Evolutionary conservation across 257 asterid genomes (phyloP).

Genomic region (Nicotiana tomentosiformis): DNA sequence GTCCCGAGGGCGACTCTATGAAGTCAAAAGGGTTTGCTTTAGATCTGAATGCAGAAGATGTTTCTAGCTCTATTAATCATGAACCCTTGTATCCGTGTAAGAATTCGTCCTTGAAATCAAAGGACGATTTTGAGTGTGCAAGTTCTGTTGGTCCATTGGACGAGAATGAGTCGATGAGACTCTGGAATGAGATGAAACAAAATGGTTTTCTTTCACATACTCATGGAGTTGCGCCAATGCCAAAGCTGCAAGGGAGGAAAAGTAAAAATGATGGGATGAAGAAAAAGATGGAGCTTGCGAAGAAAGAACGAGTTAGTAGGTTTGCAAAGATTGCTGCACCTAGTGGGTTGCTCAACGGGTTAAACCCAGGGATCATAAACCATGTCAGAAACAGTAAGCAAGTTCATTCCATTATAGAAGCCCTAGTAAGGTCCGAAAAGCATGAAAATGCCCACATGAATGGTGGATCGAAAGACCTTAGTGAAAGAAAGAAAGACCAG

Average conservation of each 20-base stretch:
- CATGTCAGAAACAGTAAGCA: conserved; percentile 92
- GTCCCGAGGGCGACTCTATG: not conserved
- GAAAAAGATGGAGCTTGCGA: conserved; percentile 71
- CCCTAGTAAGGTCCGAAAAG: conserved; percentile 63
- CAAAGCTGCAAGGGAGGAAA: conserved; percentile 65
- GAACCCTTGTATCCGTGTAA: conserved; percentile 35
- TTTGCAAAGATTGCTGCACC: conserved; percentile 94
- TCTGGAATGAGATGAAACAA: conserved; percentile 86
- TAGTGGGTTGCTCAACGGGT: conserved; percentile 80
- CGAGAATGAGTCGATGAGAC: conserved; percentile 54
- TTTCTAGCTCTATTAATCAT: conserved; percentile 43
- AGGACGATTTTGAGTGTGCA: conserved; percentile 65
- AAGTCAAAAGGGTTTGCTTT: conserved; percentile 42
- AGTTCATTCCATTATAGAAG: conserved; percentile 86
- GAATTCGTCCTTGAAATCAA: conserved; percentile 23
- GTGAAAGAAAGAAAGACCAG: conserved; percentile 16
- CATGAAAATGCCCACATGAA: conserved; percentile 29
- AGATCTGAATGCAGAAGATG: conserved; percentile 61
- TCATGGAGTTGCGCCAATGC: conserved; percentile 37
- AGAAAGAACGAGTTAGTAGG: conserved; percentile 75
- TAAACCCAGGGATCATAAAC: conserved; percentile 92
- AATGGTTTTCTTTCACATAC: conserved; percentile 57
- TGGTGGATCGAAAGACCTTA: conserved; percentile 22
- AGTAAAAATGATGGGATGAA: conserved; percentile 41
- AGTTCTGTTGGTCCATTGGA: conserved; percentile 67